Conservation (phyloP, 2,329 filamentous ascomycete species). For the Penicillium sp. region DNA sequence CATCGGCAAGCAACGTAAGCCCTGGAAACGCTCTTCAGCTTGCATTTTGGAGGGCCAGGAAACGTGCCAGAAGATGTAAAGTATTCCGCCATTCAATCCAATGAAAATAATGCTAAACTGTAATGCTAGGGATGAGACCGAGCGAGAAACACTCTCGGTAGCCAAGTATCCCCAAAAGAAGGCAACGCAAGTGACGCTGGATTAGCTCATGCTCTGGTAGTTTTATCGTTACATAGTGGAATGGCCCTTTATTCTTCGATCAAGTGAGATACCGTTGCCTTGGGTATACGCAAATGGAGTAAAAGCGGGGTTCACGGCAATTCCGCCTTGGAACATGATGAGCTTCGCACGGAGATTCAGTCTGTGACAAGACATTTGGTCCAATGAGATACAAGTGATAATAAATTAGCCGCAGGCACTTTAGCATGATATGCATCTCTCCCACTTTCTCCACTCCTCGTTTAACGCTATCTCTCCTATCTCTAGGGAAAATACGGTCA, state of each 20-base stretch:
- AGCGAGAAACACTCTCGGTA: background rate
- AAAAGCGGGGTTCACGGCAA: background rate
- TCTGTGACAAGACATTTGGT: too few species aligned
- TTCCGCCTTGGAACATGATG: background rate
- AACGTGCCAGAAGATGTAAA: background rate
- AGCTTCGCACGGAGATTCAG: too few species aligned
- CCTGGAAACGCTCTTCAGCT: background rate
- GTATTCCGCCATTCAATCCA: background rate
- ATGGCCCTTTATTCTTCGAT: background rate
- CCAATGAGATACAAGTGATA: too few species aligned
- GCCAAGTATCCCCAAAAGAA: background rate
- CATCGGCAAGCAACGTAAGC: background rate
- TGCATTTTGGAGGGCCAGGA: background rate
- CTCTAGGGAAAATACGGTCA: too few species aligned
- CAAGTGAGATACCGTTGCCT: background rate
- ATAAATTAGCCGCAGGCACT: too few species aligned
- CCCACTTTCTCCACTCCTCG: too few species aligned
- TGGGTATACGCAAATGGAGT: background rate
- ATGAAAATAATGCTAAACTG: background rate
- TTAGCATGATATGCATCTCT: too few species aligned
- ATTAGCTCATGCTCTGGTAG: background rate
- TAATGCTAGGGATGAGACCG: background rate
- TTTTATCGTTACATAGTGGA: background rate
- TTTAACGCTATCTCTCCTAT: too few species aligned
- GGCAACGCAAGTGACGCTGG: background rate